Base-by-base conservation (phyloP, 2,329 filamentous ascomycete species). In the Seiridium unicorne region DNA sequence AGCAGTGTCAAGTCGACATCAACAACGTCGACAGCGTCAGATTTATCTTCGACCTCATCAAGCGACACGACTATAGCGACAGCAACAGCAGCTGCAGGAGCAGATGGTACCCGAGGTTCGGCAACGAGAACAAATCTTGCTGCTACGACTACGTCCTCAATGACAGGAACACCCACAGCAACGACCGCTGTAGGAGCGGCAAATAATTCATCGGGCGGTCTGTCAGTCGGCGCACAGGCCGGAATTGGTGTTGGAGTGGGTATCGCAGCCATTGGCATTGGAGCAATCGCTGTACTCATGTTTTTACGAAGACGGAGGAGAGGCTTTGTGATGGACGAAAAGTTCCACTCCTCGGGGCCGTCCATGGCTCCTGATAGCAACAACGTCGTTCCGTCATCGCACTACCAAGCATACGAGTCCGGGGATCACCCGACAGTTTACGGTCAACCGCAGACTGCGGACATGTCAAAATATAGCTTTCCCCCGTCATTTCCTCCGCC, bases 191-290 rank as follows among this genome's bases (percentile, higher is more conserved):
- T 26, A 6, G 32, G 55, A 11, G 8, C 32, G 11, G 18, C 18
- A 26, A 48, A 2, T 35, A 42, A 35, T 31, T 40, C 34, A 26
- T 13, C 34, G 18, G 46, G 35, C 34, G 35, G 54, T 4, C 34
- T 63, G 5, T 47, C 60, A 13, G 47, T 35, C 2, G 60, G 59
- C 18, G 60, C 55, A 11, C 55, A 60, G 31, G 60, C 59, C 44
- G 61, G 63, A 11, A 60, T 65, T 35, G 61, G 55, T 3, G 51
- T 65, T 5, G 58, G 57, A n/a, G 60, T 46, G 4, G 57, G 44
- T 4, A 42, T 61, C 10, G 57, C 42, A 36, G 59, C 55, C 35
- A 51, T 66, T n/a, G 56, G 44, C 9, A 40, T 58, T 8, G 44
- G 55, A 7, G 55, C 10, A 1, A 11, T 51, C 18, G 44, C 46